These are phyloP conservation scores for Metschnikowia shivogae DNA, from an alignment of 805 yeast genomes.

Conservation along the genomic window DNA sequence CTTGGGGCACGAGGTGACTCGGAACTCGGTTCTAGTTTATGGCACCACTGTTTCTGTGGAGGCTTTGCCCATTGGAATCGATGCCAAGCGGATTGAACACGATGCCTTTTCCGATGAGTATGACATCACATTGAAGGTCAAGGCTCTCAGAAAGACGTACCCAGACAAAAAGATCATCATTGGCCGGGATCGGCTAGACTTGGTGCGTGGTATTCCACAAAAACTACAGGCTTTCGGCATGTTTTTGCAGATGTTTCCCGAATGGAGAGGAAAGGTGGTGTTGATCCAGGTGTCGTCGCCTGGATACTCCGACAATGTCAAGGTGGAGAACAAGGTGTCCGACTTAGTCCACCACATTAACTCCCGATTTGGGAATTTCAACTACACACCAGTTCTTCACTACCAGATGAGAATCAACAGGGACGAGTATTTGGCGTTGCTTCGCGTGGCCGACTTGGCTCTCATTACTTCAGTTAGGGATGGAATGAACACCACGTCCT, in stretches of 20 bases:
- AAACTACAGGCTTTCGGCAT: conserved; percentile 87
- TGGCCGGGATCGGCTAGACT: conserved; percentile 90
- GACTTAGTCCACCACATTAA: conserved; percentile 82
- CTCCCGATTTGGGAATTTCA: conserved; percentile 75
- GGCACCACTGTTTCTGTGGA: conserved; percentile 74
- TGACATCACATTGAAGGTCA: conserved; percentile 57
- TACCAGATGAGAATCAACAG: conserved; percentile 85
- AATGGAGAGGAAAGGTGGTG: conserved; percentile 83
- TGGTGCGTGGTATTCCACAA: conserved; percentile 90
- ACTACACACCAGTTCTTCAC: conserved; percentile 85
- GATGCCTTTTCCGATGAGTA: conserved; percentile 47
- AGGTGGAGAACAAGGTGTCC: conserved; percentile 74
- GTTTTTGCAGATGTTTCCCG: conserved; percentile 86
- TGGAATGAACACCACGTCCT: conserved; percentile 93
- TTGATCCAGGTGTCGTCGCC: conserved; percentile 91
- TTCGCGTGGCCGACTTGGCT: conserved; percentile 87
- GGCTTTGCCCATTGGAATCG: conserved; percentile 86
- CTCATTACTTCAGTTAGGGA: conserved; percentile 88
- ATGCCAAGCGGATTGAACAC: conserved; percentile 60
- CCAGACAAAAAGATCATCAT: conserved; percentile 72
- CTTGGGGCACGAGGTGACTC: conserved; percentile 71
- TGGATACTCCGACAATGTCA: conserved; percentile 54
- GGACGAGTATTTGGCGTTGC: conserved; percentile 83
- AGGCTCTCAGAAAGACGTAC: conserved; percentile 60
- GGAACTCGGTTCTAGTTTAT: conserved; percentile 58